Base-by-base conservation (phyloP, 2,329 filamentous ascomycete genomes). In the Curvularia lunata region DNA sequence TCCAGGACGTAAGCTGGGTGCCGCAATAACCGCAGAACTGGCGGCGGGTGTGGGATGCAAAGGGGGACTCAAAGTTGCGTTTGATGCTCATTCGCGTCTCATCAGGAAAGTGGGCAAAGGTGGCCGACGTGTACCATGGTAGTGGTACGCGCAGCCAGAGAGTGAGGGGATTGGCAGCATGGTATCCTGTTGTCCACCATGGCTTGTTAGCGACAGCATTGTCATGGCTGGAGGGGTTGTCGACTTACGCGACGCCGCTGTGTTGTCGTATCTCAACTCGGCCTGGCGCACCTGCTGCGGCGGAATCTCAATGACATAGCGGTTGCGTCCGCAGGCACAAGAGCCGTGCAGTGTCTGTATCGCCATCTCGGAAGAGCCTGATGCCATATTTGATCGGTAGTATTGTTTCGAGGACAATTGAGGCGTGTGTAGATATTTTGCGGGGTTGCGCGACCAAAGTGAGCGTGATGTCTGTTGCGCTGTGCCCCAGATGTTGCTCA, bases 21-120 rank as follows among this genome's bases (percentile, higher is more conserved):
- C 93, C 93, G 75, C 93, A 97, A 79, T 90, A 96, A 23, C 93
- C 93, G 78, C 93, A 97, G 77, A 97, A 97, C 65, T 92, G 86
- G 48, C 91, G 87, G 73, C 89, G 87, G 6, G 74, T 86, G 84
- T 16, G 59, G 2, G 87, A 86, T 2, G 69, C 61, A 21, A 74
- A 65, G 16, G 73, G 75, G 2, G 76, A 78, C 54, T 73, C 61
- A 66, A 79, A 82, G 42, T 76, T 80, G 48, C 79, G 77, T 52
- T 79, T 79, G 67, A 82, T 82, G 53, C 73, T 76, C 41, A 66
- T 60, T 52, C 77, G 79, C 6, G 76, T 77, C 79, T 97, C 93
- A 77, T 96, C 91, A 2, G 89, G 85, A 74, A 89, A 92, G 74
- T 88, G 89, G 46, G 92, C 86, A 65, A 87, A 84, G 1, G 91